Base-by-base conservation (phyloP, 2,329 filamentous ascomycete genomes). In the Xylariaceae sp. region DNA sequence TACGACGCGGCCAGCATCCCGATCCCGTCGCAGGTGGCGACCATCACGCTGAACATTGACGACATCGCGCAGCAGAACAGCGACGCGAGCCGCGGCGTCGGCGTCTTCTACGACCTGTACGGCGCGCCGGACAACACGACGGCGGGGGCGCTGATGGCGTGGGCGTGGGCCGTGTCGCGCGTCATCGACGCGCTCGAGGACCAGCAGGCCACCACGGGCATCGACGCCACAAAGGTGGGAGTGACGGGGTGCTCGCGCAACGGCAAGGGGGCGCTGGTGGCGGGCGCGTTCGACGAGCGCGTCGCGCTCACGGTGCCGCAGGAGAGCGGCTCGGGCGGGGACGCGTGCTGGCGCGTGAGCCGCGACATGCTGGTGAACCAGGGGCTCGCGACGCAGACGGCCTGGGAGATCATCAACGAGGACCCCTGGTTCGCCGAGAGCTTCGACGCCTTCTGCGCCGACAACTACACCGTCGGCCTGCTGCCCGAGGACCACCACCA, bases 371-470 rank as follows among this genome's bases (percentile, higher is more conserved):
- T 65, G 47, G 52, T 57, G 31, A 60, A 63, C 39, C n/a, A n/a
- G n/a, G 63, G 60, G 19, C 60, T 63, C 42, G 63, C 64, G 26
- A 65, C 70, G 19, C 67, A 72, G 47, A 13, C 8, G 8, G 60
- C 67, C 2, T 50, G 57, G 16, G 56, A 73, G 51, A 73, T 72
- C 30, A 58, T 72, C 4, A 55, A 49, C n/a, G 69, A 72, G 47
- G 72, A 74, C 33, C 64, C 67, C 4, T 72, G 68, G 68, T 70
- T 72, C 57, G 64, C 65, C 13, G 57, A 52, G 2, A 49, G 48
- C 16, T 72, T 73, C 52, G 61, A 68, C 33, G 79, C 63, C 24
- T 55, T 61, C 38, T 57, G 60, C 69, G 71, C 78, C 58, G 61
- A 44, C 33, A 55, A 57, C 30, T n/a, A n/a, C n/a, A 57, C 53